Base-by-base conservation (phyloP, 805 yeast genomes). In the Ogataea glucozyma region DNA sequence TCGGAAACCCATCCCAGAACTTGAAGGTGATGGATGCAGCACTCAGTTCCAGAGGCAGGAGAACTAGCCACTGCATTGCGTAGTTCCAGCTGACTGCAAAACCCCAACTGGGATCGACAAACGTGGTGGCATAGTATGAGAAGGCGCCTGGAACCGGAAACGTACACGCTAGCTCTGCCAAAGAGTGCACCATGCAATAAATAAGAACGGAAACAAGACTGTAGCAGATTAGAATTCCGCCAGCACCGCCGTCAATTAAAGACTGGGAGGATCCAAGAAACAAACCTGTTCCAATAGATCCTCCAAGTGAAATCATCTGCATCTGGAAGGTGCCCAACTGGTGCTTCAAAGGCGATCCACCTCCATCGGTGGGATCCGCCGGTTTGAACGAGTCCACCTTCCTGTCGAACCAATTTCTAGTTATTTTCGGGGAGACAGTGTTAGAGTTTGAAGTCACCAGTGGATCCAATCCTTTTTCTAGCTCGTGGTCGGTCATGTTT, bases 241-340 rank as follows among this genome's bases (percentile, higher is more conserved):
- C 85, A 4, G 86, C 84, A 31, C 88, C 88, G 55, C 84, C 84
- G 14, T 72, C 69, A 26, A 60, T 58, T 46, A 83, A 66, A 1
- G 85, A 78, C 31, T 72, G 63, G 41, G 86, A 87, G 3, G 84
- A 73, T 44, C 85, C 86, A 41, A 82, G 76, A 48, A 83, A 80
- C 43, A 82, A 64, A 57, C 88, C 87, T 0, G 86, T 80, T 46
- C 87, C 87, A 27, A 82, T 76, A 31, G 82, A 73, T 34, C 85
- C 81, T 29, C 86, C 86, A 33, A 83, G 77, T 26, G 87, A 80
- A 47, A 83, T 75, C 76, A 83, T 79, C 51, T 80, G 79, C 54
- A 82, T 59, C 53, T 81, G 86, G 34, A 60, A 58, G n/a, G 54
- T 47, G 20, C 58, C 52, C 24, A 62, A 46, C 32, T 56, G 58